Evolutionary conservation across 2,329 filamentous ascomycete species (phyloP).

Genomic region (Diaporthe humulicola): DNA sequence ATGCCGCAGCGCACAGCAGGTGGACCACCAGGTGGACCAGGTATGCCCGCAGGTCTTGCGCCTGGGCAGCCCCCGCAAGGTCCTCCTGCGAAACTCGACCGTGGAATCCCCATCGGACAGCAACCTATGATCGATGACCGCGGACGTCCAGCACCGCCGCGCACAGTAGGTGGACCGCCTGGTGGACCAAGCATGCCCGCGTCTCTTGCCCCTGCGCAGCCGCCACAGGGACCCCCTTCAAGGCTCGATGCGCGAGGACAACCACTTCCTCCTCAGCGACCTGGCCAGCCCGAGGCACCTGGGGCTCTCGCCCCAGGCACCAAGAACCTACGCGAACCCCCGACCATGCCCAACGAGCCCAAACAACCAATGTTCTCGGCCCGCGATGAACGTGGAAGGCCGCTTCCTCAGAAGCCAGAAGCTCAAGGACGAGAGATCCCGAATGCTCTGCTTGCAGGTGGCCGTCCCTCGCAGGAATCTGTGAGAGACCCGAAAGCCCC

Average conservation of each 20-base stretch:
- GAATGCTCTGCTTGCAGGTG: background rate
- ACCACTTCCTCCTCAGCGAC: background rate
- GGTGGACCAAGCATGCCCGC: background rate
- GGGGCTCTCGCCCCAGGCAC: background rate
- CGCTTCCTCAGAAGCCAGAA: no score
- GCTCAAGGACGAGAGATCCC: background rate
- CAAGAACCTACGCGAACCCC: background rate
- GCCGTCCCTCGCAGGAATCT: slow-evolving; percentile 5
- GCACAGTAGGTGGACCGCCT: background rate
- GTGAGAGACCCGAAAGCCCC: background rate
- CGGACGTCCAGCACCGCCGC: background rate
- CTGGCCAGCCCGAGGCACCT: background rate
- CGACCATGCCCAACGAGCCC: background rate
- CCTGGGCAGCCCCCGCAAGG: no score
- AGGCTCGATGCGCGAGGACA: background rate
- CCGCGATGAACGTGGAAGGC: background rate
- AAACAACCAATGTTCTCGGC: background rate
- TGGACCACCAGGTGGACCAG: no score
- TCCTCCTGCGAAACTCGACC: no score
- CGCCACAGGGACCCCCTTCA: background rate
- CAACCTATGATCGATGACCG: background rate
- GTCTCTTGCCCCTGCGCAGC: background rate
- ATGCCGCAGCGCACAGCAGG: background rate
- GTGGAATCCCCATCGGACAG: no score
- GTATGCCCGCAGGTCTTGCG: no score